These are phyloP conservation scores for Geranium incanum DNA, from an alignment of 441 rosid species.

Conservation along the genomic window DNA sequence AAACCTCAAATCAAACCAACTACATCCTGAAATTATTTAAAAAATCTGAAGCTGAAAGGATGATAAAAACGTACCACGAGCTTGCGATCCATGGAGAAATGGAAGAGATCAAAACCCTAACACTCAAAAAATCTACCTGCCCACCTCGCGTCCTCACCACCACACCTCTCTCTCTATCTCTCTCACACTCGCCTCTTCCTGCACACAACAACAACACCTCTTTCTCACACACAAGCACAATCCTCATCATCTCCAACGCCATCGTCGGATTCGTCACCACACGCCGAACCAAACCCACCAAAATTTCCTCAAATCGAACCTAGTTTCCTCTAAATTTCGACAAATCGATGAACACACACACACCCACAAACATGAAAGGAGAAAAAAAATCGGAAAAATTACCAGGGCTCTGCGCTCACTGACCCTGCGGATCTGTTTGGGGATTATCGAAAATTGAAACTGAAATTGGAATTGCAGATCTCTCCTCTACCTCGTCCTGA, in stretches of 20 bases:
- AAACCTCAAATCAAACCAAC: neutral
- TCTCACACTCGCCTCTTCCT: constrained; percentile 63
- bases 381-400: neutral
- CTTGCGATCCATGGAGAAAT: constrained; percentile 60
- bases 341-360: neutral
- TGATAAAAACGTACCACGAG: constrained; percentile 81
- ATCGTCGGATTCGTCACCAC: constrained; percentile 32
- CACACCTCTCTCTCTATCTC: constrained; percentile 40
- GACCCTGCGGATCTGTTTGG: neutral
- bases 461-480: neutral
- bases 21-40: too few relatives aligned
- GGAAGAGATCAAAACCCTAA: constrained; percentile 37
- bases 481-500: neutral
- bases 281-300: constrained; percentile 53
- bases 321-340: constrained; percentile 12
- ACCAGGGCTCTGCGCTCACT: neutral
- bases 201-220: constrained; percentile 80
- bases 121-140: constrained; percentile 32
- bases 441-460: too few relatives aligned
- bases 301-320: neutral
- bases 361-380: neutral
- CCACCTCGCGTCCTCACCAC: constrained; percentile 33
- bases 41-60: neutral
- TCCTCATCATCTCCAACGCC: neutral
- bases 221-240: constrained; percentile 69